Percentiles rank a stretch among this genome's conserved stretches.
Conservation (phyloP, 2,329 filamentous ascomycete species). For the Trichoderma gracile region DNA sequence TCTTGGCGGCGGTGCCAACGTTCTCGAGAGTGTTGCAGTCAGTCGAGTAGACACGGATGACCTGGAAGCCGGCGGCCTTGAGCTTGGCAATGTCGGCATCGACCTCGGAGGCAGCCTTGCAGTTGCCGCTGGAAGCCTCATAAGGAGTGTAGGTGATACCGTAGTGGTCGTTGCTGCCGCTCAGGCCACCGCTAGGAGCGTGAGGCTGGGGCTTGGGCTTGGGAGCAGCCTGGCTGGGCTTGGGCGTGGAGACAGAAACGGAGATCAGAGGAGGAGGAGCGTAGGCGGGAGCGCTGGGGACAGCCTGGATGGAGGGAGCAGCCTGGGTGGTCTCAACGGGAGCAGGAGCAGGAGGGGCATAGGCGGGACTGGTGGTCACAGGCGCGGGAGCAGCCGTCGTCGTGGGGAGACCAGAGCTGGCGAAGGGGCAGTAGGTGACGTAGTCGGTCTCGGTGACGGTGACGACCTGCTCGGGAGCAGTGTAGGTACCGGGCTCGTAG, state of each 20-base stretch:
- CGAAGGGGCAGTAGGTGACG: slow-evolving; percentile 71
- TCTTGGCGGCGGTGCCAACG: slow-evolving; percentile 68
- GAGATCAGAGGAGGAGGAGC: slow-evolving; percentile 27
- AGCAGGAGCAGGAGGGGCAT: slow-evolving; percentile 13
- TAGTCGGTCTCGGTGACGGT: slow-evolving; percentile 69
- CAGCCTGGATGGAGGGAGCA: slow-evolving; percentile 17
- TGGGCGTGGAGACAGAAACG: slow-evolving; percentile 25
- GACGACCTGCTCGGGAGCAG: slow-evolving; percentile 63
- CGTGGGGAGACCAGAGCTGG: slow-evolving; percentile 44
- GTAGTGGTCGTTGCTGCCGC: slow-evolving; percentile 58
- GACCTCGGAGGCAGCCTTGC: slow-evolving; percentile 65
- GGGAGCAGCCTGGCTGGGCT: slow-evolving; percentile 19
- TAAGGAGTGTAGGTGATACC: slow-evolving; percentile 83
- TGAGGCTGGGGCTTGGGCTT: slow-evolving; percentile 29
- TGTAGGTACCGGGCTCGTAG: slow-evolving; percentile 72
- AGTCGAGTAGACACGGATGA: slow-evolving; percentile 83
- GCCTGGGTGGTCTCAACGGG: slow-evolving; percentile 1
- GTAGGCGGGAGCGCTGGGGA: slow-evolving; percentile 1
- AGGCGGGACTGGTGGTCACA: slow-evolving; percentile 28
- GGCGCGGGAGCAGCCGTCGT: slow-evolving; percentile 34
- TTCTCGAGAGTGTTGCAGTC: slow-evolving; percentile 81
- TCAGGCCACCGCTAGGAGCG: slow-evolving; percentile 37
- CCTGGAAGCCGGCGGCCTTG: slow-evolving; percentile 64
- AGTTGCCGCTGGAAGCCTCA: slow-evolving; percentile 54
- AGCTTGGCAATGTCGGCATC: slow-evolving; percentile 62